Evolutionary conservation across 78 protist genomes (phyloP).

Genomic region (Monosiga brevicollis): DNA sequence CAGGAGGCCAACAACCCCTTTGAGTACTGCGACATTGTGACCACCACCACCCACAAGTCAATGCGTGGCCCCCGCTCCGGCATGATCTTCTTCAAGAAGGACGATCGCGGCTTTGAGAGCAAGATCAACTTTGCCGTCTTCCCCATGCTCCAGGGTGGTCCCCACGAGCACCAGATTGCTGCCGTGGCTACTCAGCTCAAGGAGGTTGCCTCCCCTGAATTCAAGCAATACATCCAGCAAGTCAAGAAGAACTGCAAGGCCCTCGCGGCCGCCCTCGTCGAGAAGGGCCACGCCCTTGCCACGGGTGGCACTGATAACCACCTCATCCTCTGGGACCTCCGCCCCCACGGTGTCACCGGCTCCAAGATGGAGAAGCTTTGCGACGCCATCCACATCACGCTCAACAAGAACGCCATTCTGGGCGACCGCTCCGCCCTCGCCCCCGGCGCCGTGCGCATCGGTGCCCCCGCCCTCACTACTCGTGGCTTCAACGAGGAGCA

Average conservation of each 20-base stretch:
- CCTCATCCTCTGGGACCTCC: constrained; percentile 87
- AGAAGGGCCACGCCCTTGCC: constrained; percentile 78
- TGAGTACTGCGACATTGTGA: constrained; percentile 89
- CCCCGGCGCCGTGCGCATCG: constrained; percentile 95
- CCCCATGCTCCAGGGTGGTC: constrained; percentile 97
- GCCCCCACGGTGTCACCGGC: constrained; percentile 82
- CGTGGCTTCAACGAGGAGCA: constrained; percentile 81
- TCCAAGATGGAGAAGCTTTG: constrained; percentile 78
- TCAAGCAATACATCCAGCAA: constrained; percentile 67
- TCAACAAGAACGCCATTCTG: constrained; percentile 94
- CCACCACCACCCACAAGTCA: constrained; percentile 99
- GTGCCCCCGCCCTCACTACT: constrained; percentile 92
- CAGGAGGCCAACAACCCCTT: constrained; percentile 68
- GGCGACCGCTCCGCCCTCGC: constrained; percentile 85
- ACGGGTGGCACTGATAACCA: constrained; percentile 97
- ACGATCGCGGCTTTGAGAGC: constrained; percentile 48
- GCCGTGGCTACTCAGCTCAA: constrained; percentile 87
- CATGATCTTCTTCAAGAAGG: constrained; percentile 93
- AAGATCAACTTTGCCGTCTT: constrained; percentile 86
- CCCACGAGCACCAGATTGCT: constrained; percentile 96
- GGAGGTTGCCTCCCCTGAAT: constrained; percentile 75
- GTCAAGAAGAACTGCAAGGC: constrained; percentile 69
- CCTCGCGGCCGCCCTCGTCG: constrained; percentile 61
- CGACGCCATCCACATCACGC: constrained; percentile 78
- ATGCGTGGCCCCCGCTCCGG: constrained; percentile 98